A percentile compares a stretch with the other conserved stretches of the same genome.
Evolutionary conservation across 164 flowering plant species (phyloP).

Genomic region (Euptelea pleiosperma): DNA sequence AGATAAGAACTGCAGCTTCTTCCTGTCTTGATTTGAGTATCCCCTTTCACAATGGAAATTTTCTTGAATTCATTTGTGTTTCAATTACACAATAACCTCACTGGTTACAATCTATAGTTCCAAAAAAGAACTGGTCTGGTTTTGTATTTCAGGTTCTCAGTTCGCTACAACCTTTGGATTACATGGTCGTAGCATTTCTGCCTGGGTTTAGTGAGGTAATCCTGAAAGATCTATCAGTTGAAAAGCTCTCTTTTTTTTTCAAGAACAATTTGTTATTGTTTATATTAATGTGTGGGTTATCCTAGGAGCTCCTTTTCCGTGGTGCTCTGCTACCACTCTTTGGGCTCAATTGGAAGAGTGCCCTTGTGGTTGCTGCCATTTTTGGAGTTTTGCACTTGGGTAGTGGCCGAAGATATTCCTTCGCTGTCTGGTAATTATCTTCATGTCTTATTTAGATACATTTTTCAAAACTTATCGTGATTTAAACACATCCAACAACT

Average conservation of each 20-base stretch:
- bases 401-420: constrained; percentile 72
- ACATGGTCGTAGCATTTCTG: constrained; percentile 64
- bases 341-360: constrained; percentile 60
- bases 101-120: no score
- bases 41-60: no score
- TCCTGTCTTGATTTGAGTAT: no score
- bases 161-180: constrained; percentile 75
- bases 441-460: background rate
- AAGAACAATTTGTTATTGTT: background rate
- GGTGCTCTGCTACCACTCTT: constrained; percentile 80
- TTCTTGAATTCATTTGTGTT: no score
- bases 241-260: background rate
- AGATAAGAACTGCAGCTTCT: no score
- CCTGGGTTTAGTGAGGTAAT: constrained; percentile 88
- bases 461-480: background rate
- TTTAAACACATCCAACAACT: background rate
- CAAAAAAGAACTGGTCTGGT: background rate
- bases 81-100: no score
- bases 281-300: background rate
- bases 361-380: constrained; percentile 49
- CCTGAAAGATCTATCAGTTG: background rate
- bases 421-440: constrained; percentile 67
- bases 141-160: constrained; percentile 62
- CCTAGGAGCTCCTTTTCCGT: constrained; percentile 84
- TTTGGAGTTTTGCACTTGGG: constrained; percentile 86